Evolutionary conservation across 768 basidiomycete species (phyloP).

Genomic region (Coprinopsis sp.): DNA sequence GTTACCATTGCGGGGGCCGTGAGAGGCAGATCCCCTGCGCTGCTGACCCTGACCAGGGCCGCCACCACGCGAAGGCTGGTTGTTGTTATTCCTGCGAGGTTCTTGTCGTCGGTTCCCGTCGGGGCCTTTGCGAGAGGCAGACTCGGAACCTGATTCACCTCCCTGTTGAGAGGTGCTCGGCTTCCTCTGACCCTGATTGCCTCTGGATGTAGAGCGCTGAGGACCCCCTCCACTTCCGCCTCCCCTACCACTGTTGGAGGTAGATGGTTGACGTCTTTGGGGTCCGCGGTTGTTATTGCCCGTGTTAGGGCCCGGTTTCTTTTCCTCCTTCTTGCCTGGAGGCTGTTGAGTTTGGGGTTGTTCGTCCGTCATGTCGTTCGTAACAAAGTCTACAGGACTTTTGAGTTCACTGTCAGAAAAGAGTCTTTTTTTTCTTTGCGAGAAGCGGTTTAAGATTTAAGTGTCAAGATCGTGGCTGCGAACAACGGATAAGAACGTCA

Average conservation of each 20-base stretch:
- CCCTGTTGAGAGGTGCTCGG: conserved; percentile 35
- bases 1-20: conserved; percentile 43
- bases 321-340: conserved; percentile 68
- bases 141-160: conserved; percentile 69
- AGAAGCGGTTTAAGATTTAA: conserved; percentile 27
- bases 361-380: conserved; percentile 90
- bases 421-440: conserved; percentile 11
- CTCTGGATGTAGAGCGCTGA: conserved; percentile 58
- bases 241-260: conserved; percentile 42
- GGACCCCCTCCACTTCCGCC: conserved; percentile 37
- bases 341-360: conserved; percentile 53
- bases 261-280: conserved; percentile 55
- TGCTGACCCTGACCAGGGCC: conserved; percentile 5
- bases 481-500: conserved; percentile 9
- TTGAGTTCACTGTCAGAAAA: conserved; percentile 43
- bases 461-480: conserved; percentile 16
- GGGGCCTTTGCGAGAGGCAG: conserved; percentile 54
- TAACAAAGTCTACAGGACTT: conserved; percentile 51
- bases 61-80: conserved; percentile 21
- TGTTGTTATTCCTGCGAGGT: conserved; percentile 51
- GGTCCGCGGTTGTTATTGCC: conserved; percentile 42
- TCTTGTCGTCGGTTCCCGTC: conserved; percentile 55
- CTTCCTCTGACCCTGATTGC: conserved; percentile 71
- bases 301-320: conserved; percentile 50
- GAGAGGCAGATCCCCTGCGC: conserved; percentile 52